A percentile compares a stretch with the other conserved stretches of the same genome.
These are phyloP conservation scores for Hanseniaspora opuntiae DNA, from an alignment of 805 yeast genomes.

Conservation along the genomic window DNA sequence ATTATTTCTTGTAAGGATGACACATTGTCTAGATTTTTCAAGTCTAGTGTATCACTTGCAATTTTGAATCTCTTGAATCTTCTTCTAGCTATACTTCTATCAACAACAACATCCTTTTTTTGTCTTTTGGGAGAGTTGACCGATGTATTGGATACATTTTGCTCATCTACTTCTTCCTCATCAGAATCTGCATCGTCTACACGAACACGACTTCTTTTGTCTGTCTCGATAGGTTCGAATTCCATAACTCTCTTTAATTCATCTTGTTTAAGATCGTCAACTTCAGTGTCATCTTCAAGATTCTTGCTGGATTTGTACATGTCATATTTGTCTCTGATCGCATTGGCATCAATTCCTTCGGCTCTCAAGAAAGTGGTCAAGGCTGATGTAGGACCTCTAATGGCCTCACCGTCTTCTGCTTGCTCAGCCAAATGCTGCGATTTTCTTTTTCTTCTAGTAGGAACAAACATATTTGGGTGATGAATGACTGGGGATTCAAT, in stretches of 20 bases:
- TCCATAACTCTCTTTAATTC: slow-evolving; percentile 19
- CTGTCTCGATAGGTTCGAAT: not conserved
- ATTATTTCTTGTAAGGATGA: slow-evolving; percentile 76
- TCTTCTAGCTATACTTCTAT: slow-evolving; percentile 13
- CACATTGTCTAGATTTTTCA: slow-evolving; percentile 41
- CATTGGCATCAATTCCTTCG: slow-evolving; percentile 78
- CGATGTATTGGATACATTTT: slow-evolving; percentile 9
- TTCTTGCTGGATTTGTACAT: slow-evolving; percentile 22
- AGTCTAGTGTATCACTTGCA: slow-evolving; percentile 72
- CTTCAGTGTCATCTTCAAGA: slow-evolving; percentile 17
- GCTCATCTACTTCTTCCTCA: slow-evolving; percentile 16
- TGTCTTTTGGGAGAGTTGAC: not conserved
- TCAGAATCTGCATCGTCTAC: slow-evolving; percentile 14
- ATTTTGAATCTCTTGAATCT: slow-evolving; percentile 33
- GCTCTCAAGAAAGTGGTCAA: slow-evolving; percentile 75
- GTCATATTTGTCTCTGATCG: slow-evolving; percentile 42
- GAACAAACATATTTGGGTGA: slow-evolving; percentile 2
- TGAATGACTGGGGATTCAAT: not conserved
- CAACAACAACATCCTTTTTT: not conserved
- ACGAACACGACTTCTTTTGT: not conserved
- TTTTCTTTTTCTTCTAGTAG: slow-evolving; percentile 12
- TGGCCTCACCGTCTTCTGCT: slow-evolving; percentile 11
- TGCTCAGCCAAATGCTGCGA: not conserved
- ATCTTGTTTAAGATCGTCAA: slow-evolving; percentile 15
- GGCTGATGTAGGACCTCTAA: slow-evolving; percentile 63